Evolutionary conservation across 2,329 filamentous ascomycete species (phyloP).

Genomic region (Apiospora marii): DNA sequence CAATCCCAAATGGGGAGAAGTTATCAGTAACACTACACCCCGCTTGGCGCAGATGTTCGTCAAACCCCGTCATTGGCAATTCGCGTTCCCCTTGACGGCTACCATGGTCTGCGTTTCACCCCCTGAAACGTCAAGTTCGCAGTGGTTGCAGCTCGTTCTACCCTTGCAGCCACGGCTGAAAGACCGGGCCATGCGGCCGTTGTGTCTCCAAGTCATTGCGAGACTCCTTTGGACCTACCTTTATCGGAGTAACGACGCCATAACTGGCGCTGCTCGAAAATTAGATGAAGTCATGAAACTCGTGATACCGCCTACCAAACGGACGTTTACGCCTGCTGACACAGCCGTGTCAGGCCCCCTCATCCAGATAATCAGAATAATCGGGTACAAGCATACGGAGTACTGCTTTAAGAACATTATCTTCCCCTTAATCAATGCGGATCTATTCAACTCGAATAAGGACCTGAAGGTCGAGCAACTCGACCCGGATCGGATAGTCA

Average conservation of each 20-base stretch:
- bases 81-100: constrained; percentile 87
- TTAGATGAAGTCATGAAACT: constrained; percentile 89
- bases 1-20: constrained; percentile 85
- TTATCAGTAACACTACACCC: constrained; percentile 79
- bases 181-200: constrained; percentile 78
- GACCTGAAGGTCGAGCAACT: constrained; percentile 90
- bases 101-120: constrained; percentile 89
- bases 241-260: constrained; percentile 80
- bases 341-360: constrained; percentile 85
- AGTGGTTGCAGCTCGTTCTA: constrained; percentile 86
- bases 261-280: constrained; percentile 74
- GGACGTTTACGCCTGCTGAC: constrained; percentile 83
- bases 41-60: constrained; percentile 84
- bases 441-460: constrained; percentile 78
- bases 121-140: constrained; percentile 80
- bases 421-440: constrained; percentile 94
- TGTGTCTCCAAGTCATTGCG: constrained; percentile 88
- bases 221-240: constrained; percentile 94
- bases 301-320: constrained; percentile 81
- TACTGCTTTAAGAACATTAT: constrained; percentile 92
- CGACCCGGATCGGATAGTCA: constrained; percentile 96
- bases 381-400: constrained; percentile 92
- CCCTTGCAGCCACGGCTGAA: constrained; percentile 83
- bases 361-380: constrained; percentile 92
- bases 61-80: constrained; percentile 91